phyloP scores from a whole-genome alignment of 2,329 filamentous ascomycete genomes.

The Paracoccidioides lutzii region DNA sequence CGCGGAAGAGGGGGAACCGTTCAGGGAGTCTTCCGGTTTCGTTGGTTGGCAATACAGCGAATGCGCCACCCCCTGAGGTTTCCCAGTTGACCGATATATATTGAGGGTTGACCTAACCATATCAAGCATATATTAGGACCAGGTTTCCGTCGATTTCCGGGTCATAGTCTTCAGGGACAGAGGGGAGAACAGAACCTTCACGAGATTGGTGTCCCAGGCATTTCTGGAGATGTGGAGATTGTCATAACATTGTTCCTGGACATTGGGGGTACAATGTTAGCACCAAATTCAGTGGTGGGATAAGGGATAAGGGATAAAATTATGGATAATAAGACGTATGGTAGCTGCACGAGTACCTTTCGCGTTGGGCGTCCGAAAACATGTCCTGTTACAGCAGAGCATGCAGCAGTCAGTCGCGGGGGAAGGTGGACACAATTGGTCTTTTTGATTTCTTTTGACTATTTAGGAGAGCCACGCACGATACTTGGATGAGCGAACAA shows the following conservation, averaged over 20 bases:
- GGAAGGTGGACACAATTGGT: constrained; percentile 4
- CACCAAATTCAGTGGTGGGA: neutral
- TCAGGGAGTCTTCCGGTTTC: constrained; percentile 88
- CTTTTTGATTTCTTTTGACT: constrained; percentile 3
- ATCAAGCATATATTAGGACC: neutral
- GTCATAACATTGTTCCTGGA: constrained; percentile 87
- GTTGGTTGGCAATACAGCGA: constrained; percentile 82
- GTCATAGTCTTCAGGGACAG: constrained; percentile 13
- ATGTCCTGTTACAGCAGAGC: constrained; percentile 54
- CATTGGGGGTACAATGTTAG: neutral
- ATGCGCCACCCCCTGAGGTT: constrained; percentile 85
- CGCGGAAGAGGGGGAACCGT: constrained; percentile 84
- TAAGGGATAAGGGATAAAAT: neutral
- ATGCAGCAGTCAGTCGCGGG: constrained; percentile 14
- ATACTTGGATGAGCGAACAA: constrained; percentile 63
- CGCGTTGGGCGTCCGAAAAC: constrained; percentile 92
- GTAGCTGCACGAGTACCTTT: constrained; percentile 43
- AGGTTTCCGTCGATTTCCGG: constrained; percentile 3
- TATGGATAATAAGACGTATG: no score
- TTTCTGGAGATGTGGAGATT: constrained; percentile 95
- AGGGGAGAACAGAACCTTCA: constrained; percentile 57
- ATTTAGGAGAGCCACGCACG: constrained; percentile 30
- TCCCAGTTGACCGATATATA: constrained; percentile 99
- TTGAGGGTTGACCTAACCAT: constrained; percentile 70
- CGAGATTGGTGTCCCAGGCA: constrained; percentile 97